phyloP scores from a whole-genome alignment of 1,284 basidiomycete genomes.

The Fomitopsis pinicola region DNA sequence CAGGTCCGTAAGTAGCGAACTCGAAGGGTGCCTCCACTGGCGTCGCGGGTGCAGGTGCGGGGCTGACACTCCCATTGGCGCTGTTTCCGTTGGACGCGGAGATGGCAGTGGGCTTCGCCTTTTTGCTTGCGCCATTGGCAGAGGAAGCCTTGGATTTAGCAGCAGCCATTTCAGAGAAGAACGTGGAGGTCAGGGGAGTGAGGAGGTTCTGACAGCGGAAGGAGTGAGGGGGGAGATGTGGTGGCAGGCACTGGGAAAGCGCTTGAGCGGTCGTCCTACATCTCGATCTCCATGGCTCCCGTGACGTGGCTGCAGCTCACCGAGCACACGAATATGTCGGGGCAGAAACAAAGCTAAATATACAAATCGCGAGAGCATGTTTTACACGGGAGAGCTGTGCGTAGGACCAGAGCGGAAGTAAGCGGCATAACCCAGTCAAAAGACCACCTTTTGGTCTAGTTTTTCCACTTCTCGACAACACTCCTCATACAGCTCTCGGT shows the following conservation, averaged over 20 bases:
- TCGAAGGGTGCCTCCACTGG: slow-evolving; percentile 33
- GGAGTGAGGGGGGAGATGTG: slow-evolving; percentile 21
- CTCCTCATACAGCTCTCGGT: slow-evolving; percentile 80
- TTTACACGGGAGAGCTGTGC: slow-evolving; percentile 5
- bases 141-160: slow-evolving; percentile 51
- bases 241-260: slow-evolving; percentile 23
- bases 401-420: slow-evolving; percentile 1
- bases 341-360: slow-evolving; percentile 9
- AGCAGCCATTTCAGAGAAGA: slow-evolving; percentile 33
- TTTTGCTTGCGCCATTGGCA: slow-evolving; percentile 36
- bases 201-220: slow-evolving; percentile 6
- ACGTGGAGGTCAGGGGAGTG: slow-evolving; percentile 10
- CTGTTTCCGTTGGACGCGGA: slow-evolving; percentile 25
- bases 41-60: slow-evolving; percentile 44
- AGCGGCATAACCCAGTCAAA: slow-evolving; percentile 33
- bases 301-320: slow-evolving; percentile 22
- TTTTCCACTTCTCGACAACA: slow-evolving; percentile 83
- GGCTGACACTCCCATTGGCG: slow-evolving; percentile 15
- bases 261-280: slow-evolving; percentile 8
- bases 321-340: neutral
- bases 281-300: slow-evolving; percentile 14
- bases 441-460: slow-evolving; percentile 68
- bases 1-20: slow-evolving; percentile 31
- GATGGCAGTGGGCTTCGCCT: slow-evolving; percentile 31
- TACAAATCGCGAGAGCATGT: slow-evolving; percentile 1